Evolutionary conservation across 2,329 filamentous ascomycete species (phyloP).

Genomic region (Fusarium coffeatum): DNA sequence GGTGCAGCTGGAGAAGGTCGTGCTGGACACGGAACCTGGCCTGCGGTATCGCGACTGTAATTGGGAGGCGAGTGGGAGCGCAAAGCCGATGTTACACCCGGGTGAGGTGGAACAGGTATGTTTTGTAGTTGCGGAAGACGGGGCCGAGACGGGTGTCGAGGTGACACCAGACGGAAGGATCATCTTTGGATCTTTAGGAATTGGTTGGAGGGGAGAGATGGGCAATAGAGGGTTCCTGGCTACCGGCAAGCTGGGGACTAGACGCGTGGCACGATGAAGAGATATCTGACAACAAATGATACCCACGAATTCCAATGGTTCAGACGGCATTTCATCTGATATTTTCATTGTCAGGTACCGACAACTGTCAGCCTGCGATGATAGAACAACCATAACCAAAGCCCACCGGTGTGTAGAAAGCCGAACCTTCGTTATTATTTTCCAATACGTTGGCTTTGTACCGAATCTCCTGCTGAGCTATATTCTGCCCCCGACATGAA

Average conservation of each 20-base stretch:
- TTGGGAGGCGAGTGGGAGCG: constrained; percentile 60
- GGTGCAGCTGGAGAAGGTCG: constrained; percentile 79
- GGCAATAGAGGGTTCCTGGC: constrained; percentile 88
- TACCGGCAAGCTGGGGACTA: constrained; percentile 80
- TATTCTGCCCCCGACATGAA: background rate
- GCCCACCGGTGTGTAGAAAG: background rate
- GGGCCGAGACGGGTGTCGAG: constrained; percentile 51
- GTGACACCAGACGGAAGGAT: constrained; percentile 68
- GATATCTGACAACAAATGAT: constrained; percentile 10
- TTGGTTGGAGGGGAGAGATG: constrained; percentile 91
- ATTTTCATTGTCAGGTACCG: background rate
- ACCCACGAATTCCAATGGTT: constrained; percentile 7
- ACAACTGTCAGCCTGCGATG: background rate
- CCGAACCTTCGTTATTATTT: background rate
- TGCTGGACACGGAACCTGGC: constrained; percentile 64
- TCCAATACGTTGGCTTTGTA: background rate
- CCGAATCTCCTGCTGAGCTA: constrained; percentile 6
- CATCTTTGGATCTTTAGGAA: constrained; percentile 82
- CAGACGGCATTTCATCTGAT: background rate
- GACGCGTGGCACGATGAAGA: constrained; percentile 52
- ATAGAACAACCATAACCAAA: background rate
- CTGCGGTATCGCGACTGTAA: constrained; percentile 67
- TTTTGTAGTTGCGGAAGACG: constrained; percentile 65
- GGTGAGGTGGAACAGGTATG: constrained; percentile 75
- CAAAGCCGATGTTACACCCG: constrained; percentile 68